Conservation (phyloP, 176 grass and related monocot genomes). For the Zoysia japonica region DNA sequence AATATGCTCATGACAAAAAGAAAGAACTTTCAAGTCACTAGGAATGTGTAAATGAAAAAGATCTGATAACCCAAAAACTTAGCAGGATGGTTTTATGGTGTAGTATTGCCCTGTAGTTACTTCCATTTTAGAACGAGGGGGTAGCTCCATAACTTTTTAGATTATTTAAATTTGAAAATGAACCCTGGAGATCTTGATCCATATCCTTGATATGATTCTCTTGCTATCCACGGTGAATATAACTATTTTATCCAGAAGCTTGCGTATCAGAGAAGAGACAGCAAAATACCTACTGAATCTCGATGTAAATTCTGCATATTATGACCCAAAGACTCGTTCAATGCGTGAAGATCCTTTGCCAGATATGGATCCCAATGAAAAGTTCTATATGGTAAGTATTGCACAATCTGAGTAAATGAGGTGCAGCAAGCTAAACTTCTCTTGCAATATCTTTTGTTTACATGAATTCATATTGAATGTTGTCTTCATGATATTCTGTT, state of each 20-base stretch:
- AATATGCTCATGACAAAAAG: not conserved
- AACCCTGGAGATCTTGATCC: not conserved
- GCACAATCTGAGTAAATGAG: not conserved
- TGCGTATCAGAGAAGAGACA: conserved; percentile 97
- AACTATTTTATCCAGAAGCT: conserved; percentile 22
- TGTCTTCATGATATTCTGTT: not conserved
- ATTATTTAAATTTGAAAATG: not conserved
- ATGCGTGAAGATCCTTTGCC: conserved; percentile 94
- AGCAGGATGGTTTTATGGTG: not conserved
- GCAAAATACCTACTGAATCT: conserved; percentile 63
- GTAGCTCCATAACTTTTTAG: not conserved
- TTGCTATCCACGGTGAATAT: not conserved
- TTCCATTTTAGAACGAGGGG: not conserved
- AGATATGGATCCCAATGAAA: conserved; percentile 93
- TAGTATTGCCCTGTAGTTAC: not conserved
- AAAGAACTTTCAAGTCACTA: not conserved
- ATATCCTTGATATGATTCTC: not conserved
- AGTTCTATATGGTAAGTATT: conserved; percentile 77
- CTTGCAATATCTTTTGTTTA: not conserved
- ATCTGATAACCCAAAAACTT: not conserved
- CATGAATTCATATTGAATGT: conserved; percentile 1
- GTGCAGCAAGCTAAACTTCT: not conserved
- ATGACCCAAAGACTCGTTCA: conserved; percentile 97
- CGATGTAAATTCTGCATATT: not conserved
- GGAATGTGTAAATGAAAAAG: not conserved